Base-by-base conservation (phyloP, 768 basidiomycete species). In the Tylopilus plumbeoviolaceoides region DNA sequence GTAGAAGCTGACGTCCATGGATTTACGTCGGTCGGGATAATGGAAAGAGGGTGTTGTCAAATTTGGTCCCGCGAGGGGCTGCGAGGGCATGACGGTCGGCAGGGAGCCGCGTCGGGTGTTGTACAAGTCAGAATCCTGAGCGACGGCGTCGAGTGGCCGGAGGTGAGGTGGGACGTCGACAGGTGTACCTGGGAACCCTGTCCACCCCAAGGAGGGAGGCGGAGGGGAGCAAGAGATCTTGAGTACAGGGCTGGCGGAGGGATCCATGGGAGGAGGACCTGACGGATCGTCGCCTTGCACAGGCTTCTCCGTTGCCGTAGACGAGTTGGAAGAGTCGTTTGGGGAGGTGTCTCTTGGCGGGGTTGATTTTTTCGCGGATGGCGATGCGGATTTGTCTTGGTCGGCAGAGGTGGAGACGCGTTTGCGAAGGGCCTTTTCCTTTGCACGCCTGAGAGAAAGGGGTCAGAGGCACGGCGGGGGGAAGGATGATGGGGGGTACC, bases 381-480 rank as follows among this genome's bases (percentile, higher is more conserved):
- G 25, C 1, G 50, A 44, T 3, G 45, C 33, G 3, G 51, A 15
- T 4, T 21, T 54, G 56, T 59, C 36, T 48, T 65, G 56, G 60
- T 72, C 57, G 62, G 36, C 35, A 14, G 39, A 38, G 0, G 58
- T 41, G 2, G 65, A 11, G 47, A 72, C 70, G 83, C 87, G 63
- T 73, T 76, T 44, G 74, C 80, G 72, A 75, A 81, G 62, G 65
- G 75, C 80, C 68, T 93, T 93, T 68, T 89, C 88, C 70, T 93
- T 93, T 48, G 91, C 91, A 51, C 91, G 86, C 51, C 89, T 88
- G 4, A 67, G 30, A 53, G 20, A 48, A 54, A 35, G 58, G 35
- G 1, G 50, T 66, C 20, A 59, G 58, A 12, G 42, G 7, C 52
- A 44, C 41, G 49, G 48, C n/a, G 51, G 43, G 58, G n/a, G 15